Conservation (phyloP, 805 yeast species). For the Ogataea saltuana region DNA sequence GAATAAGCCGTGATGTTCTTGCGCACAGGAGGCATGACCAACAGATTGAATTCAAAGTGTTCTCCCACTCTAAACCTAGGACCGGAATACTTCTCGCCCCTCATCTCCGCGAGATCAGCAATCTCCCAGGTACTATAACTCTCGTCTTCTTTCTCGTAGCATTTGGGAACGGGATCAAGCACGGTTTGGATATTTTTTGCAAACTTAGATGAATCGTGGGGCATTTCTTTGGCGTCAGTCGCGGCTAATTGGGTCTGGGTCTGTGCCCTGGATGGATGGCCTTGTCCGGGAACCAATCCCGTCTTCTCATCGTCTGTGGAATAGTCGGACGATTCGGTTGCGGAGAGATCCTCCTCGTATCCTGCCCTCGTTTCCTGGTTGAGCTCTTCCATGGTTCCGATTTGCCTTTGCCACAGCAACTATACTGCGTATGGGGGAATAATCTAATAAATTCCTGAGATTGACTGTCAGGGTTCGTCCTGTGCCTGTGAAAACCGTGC, state of each 20-base stretch:
- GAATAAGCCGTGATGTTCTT: slow-evolving; percentile 63
- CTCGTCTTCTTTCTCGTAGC: slow-evolving; percentile 34
- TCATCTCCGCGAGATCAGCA: slow-evolving; percentile 32
- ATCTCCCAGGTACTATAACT: slow-evolving; percentile 44
- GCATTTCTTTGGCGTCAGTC: background rate
- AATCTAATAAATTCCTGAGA: too few relatives aligned
- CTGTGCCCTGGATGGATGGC: slow-evolving; percentile 3
- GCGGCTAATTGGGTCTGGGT: slow-evolving; percentile 1
- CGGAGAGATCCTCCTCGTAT: slow-evolving; percentile 26
- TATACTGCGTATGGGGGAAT: too few relatives aligned
- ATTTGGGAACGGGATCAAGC: slow-evolving; percentile 32
- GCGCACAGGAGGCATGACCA: slow-evolving; percentile 73
- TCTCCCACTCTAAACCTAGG: slow-evolving; percentile 59
- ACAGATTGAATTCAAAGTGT: slow-evolving; percentile 59
- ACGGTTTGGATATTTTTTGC: slow-evolving; percentile 21
- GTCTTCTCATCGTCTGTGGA: slow-evolving; percentile 23
- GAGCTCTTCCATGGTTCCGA: slow-evolving; percentile 10
- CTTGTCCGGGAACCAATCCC: background rate
- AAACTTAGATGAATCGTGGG: slow-evolving; percentile 24
- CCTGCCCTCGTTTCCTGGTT: slow-evolving; percentile 12
- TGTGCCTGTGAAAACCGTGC: too few relatives aligned
- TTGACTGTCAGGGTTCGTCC: too few relatives aligned
- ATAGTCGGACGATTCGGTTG: slow-evolving; percentile 26
- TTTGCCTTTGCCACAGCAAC: background rate
- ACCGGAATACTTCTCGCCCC: slow-evolving; percentile 39